A percentile compares a stretch with the other conserved stretches of the same genome.
These are phyloP conservation scores for Bruguiera gymnorhiza DNA, from an alignment of 345 rosid genomes.

Conservation along the genomic window DNA sequence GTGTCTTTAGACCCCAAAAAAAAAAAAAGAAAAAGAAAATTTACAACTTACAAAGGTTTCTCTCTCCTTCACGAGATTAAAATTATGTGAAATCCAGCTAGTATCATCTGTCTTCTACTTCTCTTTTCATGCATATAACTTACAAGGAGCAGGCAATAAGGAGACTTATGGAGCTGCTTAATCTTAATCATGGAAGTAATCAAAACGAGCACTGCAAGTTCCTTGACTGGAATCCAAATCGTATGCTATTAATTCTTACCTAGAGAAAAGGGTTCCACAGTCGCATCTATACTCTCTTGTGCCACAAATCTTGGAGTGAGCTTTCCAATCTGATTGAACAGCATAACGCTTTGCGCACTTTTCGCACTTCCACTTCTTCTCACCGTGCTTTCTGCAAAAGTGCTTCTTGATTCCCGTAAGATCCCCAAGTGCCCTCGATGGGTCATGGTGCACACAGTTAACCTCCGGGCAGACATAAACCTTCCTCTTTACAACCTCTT, in stretches of 20 bases:
- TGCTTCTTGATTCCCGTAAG: slow-evolving; percentile 69
- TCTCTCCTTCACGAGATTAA: slow-evolving; percentile 17
- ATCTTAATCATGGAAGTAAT: neutral
- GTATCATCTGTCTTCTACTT: neutral
- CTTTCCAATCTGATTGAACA: slow-evolving; percentile 67
- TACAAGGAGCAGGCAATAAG: slow-evolving; percentile 1
- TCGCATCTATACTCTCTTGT: slow-evolving; percentile 60
- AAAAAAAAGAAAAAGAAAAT: neutral
- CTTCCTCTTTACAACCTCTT: slow-evolving; percentile 44
- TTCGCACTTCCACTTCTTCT: slow-evolving; percentile 70
- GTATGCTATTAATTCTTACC: slow-evolving; percentile 26
- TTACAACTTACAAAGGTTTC: neutral
- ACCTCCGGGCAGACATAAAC: slow-evolving; percentile 58
- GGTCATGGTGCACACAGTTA: slow-evolving; percentile 54
- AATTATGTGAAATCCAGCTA: neutral
- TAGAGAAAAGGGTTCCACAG: slow-evolving; percentile 59
- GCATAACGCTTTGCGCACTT: slow-evolving; percentile 60
- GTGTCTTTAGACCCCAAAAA: neutral
- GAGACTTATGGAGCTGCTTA: neutral
- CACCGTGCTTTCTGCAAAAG: slow-evolving; percentile 56
- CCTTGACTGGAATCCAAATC: neutral
- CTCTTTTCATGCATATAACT: neutral
- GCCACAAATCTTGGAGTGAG: slow-evolving; percentile 65
- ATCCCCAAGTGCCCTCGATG: slow-evolving; percentile 62
- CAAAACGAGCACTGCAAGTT: neutral